Percentiles rank a stretch among this genome's conserved stretches.
These are phyloP conservation scores for Fusarium ramigenum DNA, from an alignment of 2,329 filamentous ascomycete genomes.

Conservation along the genomic window DNA sequence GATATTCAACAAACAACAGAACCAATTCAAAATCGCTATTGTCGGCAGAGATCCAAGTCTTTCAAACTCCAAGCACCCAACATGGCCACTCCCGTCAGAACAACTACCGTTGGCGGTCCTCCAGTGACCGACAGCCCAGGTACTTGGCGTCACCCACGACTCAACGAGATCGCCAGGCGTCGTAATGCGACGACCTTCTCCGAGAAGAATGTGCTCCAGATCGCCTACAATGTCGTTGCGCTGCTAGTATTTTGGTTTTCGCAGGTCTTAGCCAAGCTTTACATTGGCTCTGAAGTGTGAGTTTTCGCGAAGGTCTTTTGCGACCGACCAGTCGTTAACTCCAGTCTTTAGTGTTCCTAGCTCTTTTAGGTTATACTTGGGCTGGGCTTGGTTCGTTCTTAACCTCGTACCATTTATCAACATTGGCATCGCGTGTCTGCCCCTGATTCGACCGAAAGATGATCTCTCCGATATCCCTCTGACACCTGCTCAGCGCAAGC, in stretches of 20 bases:
- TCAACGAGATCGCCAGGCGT: slow-evolving; percentile 86
- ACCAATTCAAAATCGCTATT: not conserved
- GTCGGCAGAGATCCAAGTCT: not conserved
- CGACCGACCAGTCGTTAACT: slow-evolving; percentile 25
- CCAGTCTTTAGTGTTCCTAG: slow-evolving; percentile 44
- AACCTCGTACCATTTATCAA: slow-evolving; percentile 74
- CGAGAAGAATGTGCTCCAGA: slow-evolving; percentile 76
- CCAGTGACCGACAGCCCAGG: slow-evolving; percentile 69
- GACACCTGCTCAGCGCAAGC: slow-evolving; percentile 76
- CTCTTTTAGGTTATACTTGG: slow-evolving; percentile 49
- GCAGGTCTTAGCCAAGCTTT: slow-evolving; percentile 48
- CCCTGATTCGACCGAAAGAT: slow-evolving; percentile 77
- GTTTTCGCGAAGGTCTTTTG: slow-evolving; percentile 22
- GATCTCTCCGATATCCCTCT: slow-evolving; percentile 88
- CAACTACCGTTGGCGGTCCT: slow-evolving; percentile 55
- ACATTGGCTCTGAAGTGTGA: slow-evolving; percentile 53
- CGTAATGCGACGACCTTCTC: slow-evolving; percentile 82
- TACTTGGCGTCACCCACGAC: slow-evolving; percentile 88
- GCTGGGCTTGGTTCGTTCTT: slow-evolving; percentile 57
- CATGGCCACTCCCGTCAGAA: slow-evolving; percentile 47
- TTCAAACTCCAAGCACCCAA: not conserved
- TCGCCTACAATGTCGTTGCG: slow-evolving; percentile 73
- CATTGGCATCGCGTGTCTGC: slow-evolving; percentile 74
- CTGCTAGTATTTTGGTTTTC: slow-evolving; percentile 51
- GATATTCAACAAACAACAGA: slow-evolving; percentile 2